A percentile compares a stretch with the other conserved stretches of the same genome.
Evolutionary conservation across 148 eudicot genomes (phyloP).

Genomic region (Rhododendron kiyosumense): DNA sequence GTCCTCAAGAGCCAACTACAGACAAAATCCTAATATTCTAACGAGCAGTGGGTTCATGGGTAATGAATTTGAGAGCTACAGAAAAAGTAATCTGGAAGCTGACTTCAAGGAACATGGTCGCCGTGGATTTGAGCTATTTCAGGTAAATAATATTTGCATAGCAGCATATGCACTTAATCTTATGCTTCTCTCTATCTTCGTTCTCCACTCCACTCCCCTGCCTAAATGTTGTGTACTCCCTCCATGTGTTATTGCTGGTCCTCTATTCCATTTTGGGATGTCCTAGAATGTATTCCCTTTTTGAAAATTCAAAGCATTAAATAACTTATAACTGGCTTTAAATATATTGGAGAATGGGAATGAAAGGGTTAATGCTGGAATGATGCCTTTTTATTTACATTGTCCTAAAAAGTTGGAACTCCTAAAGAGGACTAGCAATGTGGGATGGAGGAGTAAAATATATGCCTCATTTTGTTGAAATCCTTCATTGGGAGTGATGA

Average conservation of each 20-base stretch:
- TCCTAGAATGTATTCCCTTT: neutral
- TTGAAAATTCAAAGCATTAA: neutral
- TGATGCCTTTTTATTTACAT: neutral
- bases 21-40: constrained; percentile 14
- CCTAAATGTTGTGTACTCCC: neutral
- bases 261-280: neutral
- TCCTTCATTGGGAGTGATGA: neutral
- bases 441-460: neutral
- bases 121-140: constrained; percentile 7
- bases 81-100: neutral
- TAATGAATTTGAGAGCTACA: neutral
- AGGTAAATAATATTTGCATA: constrained; percentile 15
- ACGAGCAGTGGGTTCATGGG: constrained; percentile 12
- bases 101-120: constrained; percentile 2
- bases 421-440: neutral
- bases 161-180: neutral
- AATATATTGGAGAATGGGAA: neutral
- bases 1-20: constrained; percentile 8
- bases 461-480: neutral
- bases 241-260: neutral
- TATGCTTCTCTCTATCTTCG: neutral
- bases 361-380: neutral
- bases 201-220: neutral
- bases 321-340: neutral
- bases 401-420: neutral